Base-by-base conservation (phyloP, 2,329 filamentous ascomycete genomes). In the Xylariaceae sp. region DNA sequence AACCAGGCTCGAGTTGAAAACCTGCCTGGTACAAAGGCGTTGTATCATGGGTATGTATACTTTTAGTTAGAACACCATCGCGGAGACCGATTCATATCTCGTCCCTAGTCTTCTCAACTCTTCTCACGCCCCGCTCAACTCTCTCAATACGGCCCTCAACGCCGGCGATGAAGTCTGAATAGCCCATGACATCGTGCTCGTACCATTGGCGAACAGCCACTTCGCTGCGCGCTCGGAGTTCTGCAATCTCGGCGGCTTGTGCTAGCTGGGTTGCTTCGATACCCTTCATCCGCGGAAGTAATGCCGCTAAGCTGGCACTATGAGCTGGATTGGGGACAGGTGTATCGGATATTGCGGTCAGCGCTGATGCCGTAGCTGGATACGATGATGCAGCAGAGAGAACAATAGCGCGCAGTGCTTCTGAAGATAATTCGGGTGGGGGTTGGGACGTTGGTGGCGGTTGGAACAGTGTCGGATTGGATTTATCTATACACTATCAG, bases 131-230 rank as follows among this genome's bases (percentile, higher is more conserved):
- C 52, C 84, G 81, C 75, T 95, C 91, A 6, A 86, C 82, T 58
- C 80, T 78, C 72, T 84, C 83, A 11, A 93, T 73, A 46, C 89
- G 79, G 29, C 83, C 81, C 74, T 96, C 89, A 69, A 88, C 86
- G 48, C 88, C 85, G 19, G 88, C 88, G 76, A 92, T 87, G 56
- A 83, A 82, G 64, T 86, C 83, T 0, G 88, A 88, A 64, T 85
- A 85, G 9, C 82, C 82, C 44, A 96, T 76, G 39, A 95, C 79
- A 3, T 86, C 85, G 21, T 84, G 77, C 71, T 92, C 87, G 73
- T 94, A 92, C 88, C 91, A 96, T 31, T 79, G 74, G 63, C 87
- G 82, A 57, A 92, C 74, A 21, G 83, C 76, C 61, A 73, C 72
- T 73, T 86, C 90, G 75, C 83, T 93, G 63, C 81, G 82, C 60